These are phyloP conservation scores for Monoraphidium neglectum DNA, from an alignment of 139 green algal species.

Conservation along the genomic window DNA sequence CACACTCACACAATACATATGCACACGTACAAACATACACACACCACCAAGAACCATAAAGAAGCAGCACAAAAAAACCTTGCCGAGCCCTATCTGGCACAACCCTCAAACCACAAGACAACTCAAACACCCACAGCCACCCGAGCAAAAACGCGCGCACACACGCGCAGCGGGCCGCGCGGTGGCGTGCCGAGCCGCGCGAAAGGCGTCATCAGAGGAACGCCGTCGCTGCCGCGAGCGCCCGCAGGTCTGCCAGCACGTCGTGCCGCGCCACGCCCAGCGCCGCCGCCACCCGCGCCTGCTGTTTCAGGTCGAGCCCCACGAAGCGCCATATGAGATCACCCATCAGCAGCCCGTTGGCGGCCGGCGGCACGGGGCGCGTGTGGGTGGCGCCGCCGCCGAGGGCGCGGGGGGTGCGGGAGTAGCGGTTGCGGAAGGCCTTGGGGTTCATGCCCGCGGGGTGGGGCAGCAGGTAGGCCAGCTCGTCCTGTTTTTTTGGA, in stretches of 20 bases:
- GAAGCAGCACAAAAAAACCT: no score
- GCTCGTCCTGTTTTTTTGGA: conserved; percentile 44
- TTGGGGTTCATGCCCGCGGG: conserved; percentile 73
- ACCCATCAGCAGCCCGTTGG: conserved; percentile 19
- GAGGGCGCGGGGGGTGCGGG: conserved; percentile 2
- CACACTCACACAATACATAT: no score
- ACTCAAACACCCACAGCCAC: background rate
- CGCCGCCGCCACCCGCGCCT: conserved; percentile 32
- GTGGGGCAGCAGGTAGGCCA: conserved; percentile 52
- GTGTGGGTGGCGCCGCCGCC: background rate
- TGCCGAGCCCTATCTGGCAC: no score
- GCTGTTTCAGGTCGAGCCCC: conserved; percentile 32
- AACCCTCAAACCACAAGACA: no score
- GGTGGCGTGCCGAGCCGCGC: background rate
- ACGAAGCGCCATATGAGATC: conserved; percentile 58
- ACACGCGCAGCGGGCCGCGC: background rate
- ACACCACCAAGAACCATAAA: no score
- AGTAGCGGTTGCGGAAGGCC: conserved; percentile 55
- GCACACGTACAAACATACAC: no score
- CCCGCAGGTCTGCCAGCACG: conserved; percentile 33
- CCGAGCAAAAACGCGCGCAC: background rate
- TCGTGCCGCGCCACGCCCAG: conserved; percentile 1
- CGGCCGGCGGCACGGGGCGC: background rate
- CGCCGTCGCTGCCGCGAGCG: conserved; percentile 10
- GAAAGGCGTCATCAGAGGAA: conserved; percentile 11